Evolutionary conservation across 2,329 filamentous ascomycete genomes (phyloP).

Genomic region (Colletotrichum australisinense): DNA sequence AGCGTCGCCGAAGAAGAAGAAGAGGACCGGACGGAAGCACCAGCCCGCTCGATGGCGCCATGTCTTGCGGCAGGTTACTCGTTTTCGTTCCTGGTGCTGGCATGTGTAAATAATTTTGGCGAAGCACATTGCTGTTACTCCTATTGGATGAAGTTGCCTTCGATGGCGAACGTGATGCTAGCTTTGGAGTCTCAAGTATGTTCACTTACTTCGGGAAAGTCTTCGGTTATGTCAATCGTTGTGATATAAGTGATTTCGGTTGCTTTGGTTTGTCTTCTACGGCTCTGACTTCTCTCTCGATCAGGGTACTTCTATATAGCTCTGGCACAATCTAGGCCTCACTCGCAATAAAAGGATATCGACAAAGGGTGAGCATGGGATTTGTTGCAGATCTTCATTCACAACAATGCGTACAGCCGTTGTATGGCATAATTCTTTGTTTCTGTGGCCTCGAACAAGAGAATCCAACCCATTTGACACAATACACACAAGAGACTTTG

Average conservation of each 20-base stretch:
- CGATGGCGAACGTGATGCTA: background rate
- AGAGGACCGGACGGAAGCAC: slow-evolving; percentile 16
- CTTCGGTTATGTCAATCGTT: background rate
- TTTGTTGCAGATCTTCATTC: background rate
- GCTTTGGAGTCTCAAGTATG: background rate
- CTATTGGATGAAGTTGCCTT: background rate
- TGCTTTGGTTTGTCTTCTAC: background rate
- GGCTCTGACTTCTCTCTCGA: background rate
- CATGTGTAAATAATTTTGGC: slow-evolving; percentile 14
- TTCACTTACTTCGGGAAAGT: background rate
- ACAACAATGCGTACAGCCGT: background rate
- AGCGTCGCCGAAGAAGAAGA: slow-evolving; percentile 25
- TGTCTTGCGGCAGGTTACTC: slow-evolving; percentile 19
- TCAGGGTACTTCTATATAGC: background rate
- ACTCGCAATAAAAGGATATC: background rate
- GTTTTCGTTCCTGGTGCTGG: slow-evolving; percentile 10
- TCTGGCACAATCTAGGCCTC: background rate
- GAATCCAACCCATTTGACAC: background rate
- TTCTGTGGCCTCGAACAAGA: background rate
- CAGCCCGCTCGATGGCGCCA: slow-evolving; percentile 9
- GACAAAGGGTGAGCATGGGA: background rate
- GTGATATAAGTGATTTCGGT: background rate
- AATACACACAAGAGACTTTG: background rate
- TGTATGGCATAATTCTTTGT: background rate
- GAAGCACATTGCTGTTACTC: slow-evolving; percentile 28